A percentile compares a stretch with the other conserved stretches of the same genome.
Evolutionary conservation across 805 yeast genomes (phyloP).

Genomic region (Hanseniaspora valbyensis): DNA sequence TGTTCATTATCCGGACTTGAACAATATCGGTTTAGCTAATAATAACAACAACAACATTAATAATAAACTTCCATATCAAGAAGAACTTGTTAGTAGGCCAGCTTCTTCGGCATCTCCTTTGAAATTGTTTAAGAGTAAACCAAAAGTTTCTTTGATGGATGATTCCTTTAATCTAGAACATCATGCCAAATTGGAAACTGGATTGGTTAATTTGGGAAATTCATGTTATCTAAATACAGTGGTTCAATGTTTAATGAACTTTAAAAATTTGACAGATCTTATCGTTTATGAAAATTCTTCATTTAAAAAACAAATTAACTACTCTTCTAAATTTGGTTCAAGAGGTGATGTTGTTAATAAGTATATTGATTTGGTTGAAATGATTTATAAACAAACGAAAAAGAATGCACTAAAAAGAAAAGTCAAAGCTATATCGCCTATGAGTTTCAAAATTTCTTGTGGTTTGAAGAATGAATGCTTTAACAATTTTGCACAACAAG

Average conservation of each 20-base stretch:
- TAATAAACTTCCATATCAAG: background rate
- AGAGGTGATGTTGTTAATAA: conserved; percentile 65
- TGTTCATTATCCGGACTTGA: conserved; percentile 5
- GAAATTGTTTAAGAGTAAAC: background rate
- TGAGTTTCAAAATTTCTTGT: conserved; percentile 51
- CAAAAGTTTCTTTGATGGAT: conserved; percentile 15
- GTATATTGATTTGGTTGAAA: conserved; percentile 49
- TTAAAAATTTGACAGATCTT: conserved; percentile 51
- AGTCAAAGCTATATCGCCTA: conserved; percentile 42
- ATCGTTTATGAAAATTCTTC: conserved; percentile 42
- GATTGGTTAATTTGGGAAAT: conserved; percentile 73
- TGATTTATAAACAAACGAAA: conserved; percentile 38
- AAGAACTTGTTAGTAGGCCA: background rate
- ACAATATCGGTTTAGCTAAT: background rate
- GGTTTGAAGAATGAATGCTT: conserved; percentile 67
- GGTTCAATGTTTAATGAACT: conserved; percentile 73
- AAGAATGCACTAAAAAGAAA: conserved; percentile 2
- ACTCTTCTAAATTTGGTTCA: conserved; percentile 64
- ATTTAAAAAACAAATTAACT: conserved; percentile 58
- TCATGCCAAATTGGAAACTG: conserved; percentile 29
- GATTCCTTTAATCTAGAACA: conserved; percentile 16
- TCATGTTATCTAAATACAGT: conserved; percentile 89
- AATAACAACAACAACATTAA: background rate
- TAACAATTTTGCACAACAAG: conserved; percentile 77
- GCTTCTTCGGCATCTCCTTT: background rate